Evolutionary conservation across 2,329 filamentous ascomycete species (phyloP).

Genomic region (Keithomyces neogunnii): DNA sequence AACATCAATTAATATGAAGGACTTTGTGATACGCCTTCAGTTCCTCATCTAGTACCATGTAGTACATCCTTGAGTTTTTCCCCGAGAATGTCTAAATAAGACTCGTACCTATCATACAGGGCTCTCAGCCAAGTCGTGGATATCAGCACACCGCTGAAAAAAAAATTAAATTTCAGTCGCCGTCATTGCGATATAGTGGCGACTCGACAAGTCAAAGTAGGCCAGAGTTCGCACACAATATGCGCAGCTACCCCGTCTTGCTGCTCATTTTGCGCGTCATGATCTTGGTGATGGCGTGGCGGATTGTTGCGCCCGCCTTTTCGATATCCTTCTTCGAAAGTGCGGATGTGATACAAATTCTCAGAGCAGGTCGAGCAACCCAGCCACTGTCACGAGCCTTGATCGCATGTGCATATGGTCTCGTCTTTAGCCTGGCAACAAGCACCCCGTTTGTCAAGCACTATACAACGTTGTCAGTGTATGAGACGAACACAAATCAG

Average conservation of each 20-base stretch:
- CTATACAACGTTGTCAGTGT: slow-evolving; percentile 33
- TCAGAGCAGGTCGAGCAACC: slow-evolving; percentile 71
- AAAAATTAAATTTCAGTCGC: no score
- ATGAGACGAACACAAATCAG: neutral
- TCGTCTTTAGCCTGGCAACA: slow-evolving; percentile 76
- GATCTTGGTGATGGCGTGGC: slow-evolving; percentile 91
- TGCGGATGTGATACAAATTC: slow-evolving; percentile 82
- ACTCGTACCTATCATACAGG: no score
- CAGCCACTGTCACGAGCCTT: slow-evolving; percentile 62
- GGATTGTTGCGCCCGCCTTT: slow-evolving; percentile 79
- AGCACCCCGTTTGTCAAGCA: slow-evolving; percentile 79
- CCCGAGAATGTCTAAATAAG: no score
- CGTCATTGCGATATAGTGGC: no score
- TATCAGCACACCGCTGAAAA: no score
- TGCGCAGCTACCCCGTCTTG: slow-evolving; percentile 14
- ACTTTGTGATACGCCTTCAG: no score
- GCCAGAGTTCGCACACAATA: no score
- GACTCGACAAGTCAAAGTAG: neutral
- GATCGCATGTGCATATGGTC: slow-evolving; percentile 56
- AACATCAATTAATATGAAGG: no score
- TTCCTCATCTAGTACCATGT: no score
- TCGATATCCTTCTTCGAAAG: slow-evolving; percentile 92
- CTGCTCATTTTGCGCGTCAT: slow-evolving; percentile 56
- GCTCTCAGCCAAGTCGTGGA: no score
- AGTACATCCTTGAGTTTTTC: no score